phyloP scores from a whole-genome alignment of 768 basidiomycete species.

The Phylloporus sp. region DNA sequence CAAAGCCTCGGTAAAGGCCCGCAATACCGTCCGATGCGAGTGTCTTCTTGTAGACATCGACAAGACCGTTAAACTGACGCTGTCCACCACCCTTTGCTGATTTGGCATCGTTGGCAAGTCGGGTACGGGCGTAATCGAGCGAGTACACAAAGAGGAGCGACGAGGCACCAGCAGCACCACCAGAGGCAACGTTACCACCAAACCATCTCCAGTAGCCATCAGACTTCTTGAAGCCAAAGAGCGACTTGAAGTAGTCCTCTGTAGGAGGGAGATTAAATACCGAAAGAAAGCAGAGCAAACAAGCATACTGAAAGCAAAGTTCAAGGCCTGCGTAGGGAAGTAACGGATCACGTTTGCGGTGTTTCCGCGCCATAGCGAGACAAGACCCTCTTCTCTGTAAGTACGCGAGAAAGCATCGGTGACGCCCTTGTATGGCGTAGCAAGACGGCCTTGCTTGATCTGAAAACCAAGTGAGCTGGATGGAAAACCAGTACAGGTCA shows the following conservation, averaged over 20 bases:
- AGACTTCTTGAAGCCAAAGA: constrained; percentile 97
- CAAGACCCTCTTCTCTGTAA: constrained; percentile 90
- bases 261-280: constrained; percentile 7
- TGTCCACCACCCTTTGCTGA: constrained; percentile 87
- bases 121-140: constrained; percentile 98
- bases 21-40: constrained; percentile 96
- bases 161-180: constrained; percentile 99
- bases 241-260: constrained; percentile 98
- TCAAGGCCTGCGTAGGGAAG: constrained; percentile 99
- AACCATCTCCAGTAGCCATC: constrained; percentile 99
- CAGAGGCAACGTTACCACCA: constrained; percentile 94
- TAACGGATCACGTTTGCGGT: constrained; percentile 99
- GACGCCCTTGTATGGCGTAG: constrained; percentile 95
- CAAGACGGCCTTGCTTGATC: constrained; percentile 99
- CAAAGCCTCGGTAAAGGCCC: constrained; percentile 99
- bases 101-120: constrained; percentile 97
- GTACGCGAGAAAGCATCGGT: constrained; percentile 88
- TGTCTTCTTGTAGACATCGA: constrained; percentile 97
- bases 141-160: constrained; percentile 99
- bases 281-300: background rate
- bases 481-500: constrained; percentile 1
- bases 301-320: constrained; percentile 97
- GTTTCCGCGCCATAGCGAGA: constrained; percentile 98
- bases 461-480: constrained; percentile 28
- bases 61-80: constrained; percentile 97